Evolutionary conservation across 306 rosid species (phyloP), one percentile per base, ranked within the genome.

Genomic region (Cicer pinnatifidum): DNA sequence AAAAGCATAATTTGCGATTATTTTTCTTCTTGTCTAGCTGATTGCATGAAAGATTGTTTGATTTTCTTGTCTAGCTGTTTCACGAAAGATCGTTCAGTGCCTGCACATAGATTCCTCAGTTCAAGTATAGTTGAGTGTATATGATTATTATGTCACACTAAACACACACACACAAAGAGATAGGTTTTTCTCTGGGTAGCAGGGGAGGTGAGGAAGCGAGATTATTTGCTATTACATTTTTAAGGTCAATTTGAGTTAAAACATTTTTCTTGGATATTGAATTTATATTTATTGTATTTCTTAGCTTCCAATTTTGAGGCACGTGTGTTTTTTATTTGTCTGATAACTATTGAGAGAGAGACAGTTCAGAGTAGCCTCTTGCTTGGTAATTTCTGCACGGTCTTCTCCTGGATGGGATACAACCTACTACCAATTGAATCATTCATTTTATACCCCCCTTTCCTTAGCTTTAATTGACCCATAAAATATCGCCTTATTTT

Each of bases 1-100:
- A 4, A 53, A 4, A 57, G 57, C 71, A 37, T 63, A 72, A 20
- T 40, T 4, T 41, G 76, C 17, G 35, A 72, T 12, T 28, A 0
- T 28, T 3, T 28, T 28, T 23, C 33, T 23, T 51, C 51, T 39
- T 11, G 75, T 71, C n/a, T 54, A 11, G 53, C 76, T 19, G 46
- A 37, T 37, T 28, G 33, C 33, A 28, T 28, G 33, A 4, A 28
- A 28, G 33, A 28, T 28, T 28, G 33, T 28, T 28, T 72, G 67
- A 41, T 54, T 19, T 38, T 51, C 50, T 38, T 11, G 75, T 71
- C n/a, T 54, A 11, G 54, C 76, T 19, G 46, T 38, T 37, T 11
- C 66, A 23, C 33, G 45, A 53, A 70, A 46, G 33, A 19, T 69
- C 12, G 70, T 43, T 68, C 45, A 39, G 15, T 51, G 19, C 40